phyloP scores from a whole-genome alignment of 495 filamentous ascomycete species.

The Penicillium paradoxum region DNA sequence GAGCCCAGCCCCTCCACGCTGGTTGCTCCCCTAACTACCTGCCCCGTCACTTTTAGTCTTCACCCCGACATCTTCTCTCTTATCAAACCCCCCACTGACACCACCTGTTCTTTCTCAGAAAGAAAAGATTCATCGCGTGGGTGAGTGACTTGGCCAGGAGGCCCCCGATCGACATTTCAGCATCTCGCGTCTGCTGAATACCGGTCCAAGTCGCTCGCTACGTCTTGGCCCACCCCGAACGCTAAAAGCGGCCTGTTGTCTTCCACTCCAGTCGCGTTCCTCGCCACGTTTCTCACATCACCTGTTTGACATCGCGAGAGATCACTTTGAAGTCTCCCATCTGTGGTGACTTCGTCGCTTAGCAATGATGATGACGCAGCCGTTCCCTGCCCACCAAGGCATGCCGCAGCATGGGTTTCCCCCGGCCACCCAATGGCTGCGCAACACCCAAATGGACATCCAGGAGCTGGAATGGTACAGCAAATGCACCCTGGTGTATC shows the following conservation, averaged over 20 bases:
- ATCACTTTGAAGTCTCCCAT: constrained; percentile 22
- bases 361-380: constrained; percentile 69
- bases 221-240: constrained; percentile 40
- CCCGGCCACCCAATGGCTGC: constrained; percentile 72
- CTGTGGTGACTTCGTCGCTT: constrained; percentile 40
- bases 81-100: constrained; percentile 16
- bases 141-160: constrained; percentile 23
- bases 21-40: constrained; percentile 21
- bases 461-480: constrained; percentile 60
- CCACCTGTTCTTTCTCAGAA: constrained; percentile 7
- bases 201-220: constrained; percentile 23
- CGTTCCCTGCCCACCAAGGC: constrained; percentile 65
- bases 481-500: constrained; percentile 84
- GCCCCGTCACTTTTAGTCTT: constrained; percentile 11
- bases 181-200: constrained; percentile 26
- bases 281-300: constrained; percentile 20
- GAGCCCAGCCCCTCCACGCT: constrained; percentile 35
- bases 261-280: constrained; percentile 31
- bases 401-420: constrained; percentile 72
- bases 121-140: constrained; percentile 25
- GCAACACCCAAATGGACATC: constrained; percentile 65
- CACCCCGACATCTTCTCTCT: constrained; percentile 15
- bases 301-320: constrained; percentile 14
- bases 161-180: constrained; percentile 31
- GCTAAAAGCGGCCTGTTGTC: constrained; percentile 41